Percentiles rank a stretch among this genome's conserved stretches.
Conservation (phyloP, 1,284 basidiomycete species). For the Trichosporon ovoides region DNA sequence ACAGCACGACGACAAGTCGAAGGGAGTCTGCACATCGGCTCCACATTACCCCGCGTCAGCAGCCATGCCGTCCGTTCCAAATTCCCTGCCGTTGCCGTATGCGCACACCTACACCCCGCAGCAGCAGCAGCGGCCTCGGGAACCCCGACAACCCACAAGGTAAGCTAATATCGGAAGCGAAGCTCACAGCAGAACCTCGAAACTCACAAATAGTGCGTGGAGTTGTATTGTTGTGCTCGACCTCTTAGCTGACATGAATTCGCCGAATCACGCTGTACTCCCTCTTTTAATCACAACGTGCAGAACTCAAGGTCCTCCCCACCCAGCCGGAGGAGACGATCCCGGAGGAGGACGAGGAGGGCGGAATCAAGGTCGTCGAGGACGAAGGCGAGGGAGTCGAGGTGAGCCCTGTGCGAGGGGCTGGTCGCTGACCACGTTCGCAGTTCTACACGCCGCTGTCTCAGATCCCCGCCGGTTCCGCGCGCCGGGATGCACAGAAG, state of each 20-base stretch:
- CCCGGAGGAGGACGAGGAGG: conserved; percentile 58
- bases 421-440: conserved; percentile 6
- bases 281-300: conserved; percentile 34
- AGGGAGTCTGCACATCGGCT: neutral
- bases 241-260: neutral
- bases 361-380: conserved; percentile 24
- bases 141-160: conserved; percentile 47
- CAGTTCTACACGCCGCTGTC: conserved; percentile 85
- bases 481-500: conserved; percentile 78
- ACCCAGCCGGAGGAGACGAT: conserved; percentile 68
- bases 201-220: conserved; percentile 51
- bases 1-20: neutral
- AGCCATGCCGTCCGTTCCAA: conserved; percentile 23
- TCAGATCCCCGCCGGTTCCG: conserved; percentile 88
- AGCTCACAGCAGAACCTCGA: conserved; percentile 58
- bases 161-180: conserved; percentile 22
- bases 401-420: conserved; percentile 48
- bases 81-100: conserved; percentile 45
- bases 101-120: conserved; percentile 28
- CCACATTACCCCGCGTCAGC: neutral
- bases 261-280: conserved; percentile 2
- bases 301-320: conserved; percentile 86
- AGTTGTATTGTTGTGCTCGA: conserved; percentile 24
- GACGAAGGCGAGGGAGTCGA: conserved; percentile 58
- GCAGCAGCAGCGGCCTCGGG: conserved; percentile 30